Percentiles rank a stretch among this genome's conserved stretches.
These are phyloP conservation scores for Teunomyces pallodes DNA, from an alignment of 805 yeast species.

Conservation along the genomic window DNA sequence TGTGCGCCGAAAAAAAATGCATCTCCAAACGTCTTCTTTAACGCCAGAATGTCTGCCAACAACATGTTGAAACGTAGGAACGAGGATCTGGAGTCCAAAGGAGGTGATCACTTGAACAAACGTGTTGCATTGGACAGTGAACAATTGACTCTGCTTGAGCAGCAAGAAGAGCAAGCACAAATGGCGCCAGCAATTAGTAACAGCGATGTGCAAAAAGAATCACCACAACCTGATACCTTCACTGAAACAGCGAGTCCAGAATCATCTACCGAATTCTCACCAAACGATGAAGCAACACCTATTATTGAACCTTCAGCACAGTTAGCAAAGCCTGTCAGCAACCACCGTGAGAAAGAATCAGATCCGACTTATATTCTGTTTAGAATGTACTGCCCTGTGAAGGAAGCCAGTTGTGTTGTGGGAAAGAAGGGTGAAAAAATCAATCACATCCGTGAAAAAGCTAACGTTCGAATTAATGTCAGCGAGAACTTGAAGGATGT, in stretches of 20 bases:
- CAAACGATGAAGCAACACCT: background rate
- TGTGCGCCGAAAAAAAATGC: conserved; percentile 1
- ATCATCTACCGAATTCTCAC: background rate
- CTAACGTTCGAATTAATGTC: conserved; percentile 65
- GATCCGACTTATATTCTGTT: conserved; percentile 65
- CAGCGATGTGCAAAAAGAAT: conserved; percentile 1
- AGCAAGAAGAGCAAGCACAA: conserved; percentile 39
- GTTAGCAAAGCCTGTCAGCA: conserved; percentile 33
- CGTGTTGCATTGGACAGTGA: conserved; percentile 72
- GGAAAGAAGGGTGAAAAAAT: conserved; percentile 82
- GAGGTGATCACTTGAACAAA: conserved; percentile 54
- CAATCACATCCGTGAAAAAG: conserved; percentile 57
- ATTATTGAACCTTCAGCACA: background rate
- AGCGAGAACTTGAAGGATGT: conserved; percentile 70
- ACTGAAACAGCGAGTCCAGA: background rate
- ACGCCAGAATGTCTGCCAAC: conserved; percentile 9
- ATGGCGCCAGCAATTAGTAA: conserved; percentile 38
- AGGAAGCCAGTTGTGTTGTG: conserved; percentile 71
- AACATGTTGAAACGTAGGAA: conserved; percentile 62
- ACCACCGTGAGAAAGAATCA: conserved; percentile 40
- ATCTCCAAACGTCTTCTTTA: conserved; percentile 1
- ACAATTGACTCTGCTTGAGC: conserved; percentile 43
- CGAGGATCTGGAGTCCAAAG: conserved; percentile 48
- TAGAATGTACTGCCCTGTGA: conserved; percentile 72
- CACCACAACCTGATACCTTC: background rate